Evolutionary conservation across 192 early-diverging fungal genomes (phyloP).

Genomic region (Irineochytrium annulatum): DNA sequence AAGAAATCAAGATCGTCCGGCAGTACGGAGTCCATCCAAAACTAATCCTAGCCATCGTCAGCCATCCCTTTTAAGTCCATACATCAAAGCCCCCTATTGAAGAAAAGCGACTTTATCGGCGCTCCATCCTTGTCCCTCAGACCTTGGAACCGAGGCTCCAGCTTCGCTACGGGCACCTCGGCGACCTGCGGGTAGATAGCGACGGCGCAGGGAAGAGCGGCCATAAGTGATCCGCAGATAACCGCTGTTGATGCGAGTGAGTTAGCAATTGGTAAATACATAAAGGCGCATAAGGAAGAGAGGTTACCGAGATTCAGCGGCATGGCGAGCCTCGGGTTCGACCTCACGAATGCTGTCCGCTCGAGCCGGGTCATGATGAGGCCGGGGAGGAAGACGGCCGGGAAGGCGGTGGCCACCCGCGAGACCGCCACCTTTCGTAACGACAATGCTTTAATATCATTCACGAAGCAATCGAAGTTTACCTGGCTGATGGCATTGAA

Average conservation of each 20-base stretch:
- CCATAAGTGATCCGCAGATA: slow-evolving; percentile 66
- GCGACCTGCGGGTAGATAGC: slow-evolving; percentile 75
- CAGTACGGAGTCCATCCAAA: too few relatives aligned
- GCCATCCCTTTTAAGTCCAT: too few relatives aligned
- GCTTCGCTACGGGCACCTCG: slow-evolving; percentile 46
- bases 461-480: not conserved
- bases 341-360: slow-evolving; percentile 51
- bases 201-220: slow-evolving; percentile 71
- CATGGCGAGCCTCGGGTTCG: slow-evolving; percentile 45
- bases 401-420: slow-evolving; percentile 67
- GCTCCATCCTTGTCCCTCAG: slow-evolving; percentile 58
- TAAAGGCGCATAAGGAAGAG: not conserved
- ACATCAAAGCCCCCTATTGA: slow-evolving; percentile 76
- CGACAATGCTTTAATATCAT: not conserved
- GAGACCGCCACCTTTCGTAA: slow-evolving; percentile 77
- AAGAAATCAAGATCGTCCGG: too few relatives aligned
- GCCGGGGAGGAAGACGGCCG: slow-evolving; percentile 68
- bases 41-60: too few relatives aligned
- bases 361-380: slow-evolving; percentile 66
- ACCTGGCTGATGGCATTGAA: slow-evolving; percentile 61
- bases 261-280: not conserved
- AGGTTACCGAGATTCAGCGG: slow-evolving; percentile 61
- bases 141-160: slow-evolving; percentile 64
- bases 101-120: slow-evolving; percentile 58
- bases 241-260: slow-evolving; percentile 26